Evolutionary conservation across 2,329 filamentous ascomycete genomes (phyloP), one percentile per base, ranked within the genome.

Genomic region (Xylaria sp.): DNA sequence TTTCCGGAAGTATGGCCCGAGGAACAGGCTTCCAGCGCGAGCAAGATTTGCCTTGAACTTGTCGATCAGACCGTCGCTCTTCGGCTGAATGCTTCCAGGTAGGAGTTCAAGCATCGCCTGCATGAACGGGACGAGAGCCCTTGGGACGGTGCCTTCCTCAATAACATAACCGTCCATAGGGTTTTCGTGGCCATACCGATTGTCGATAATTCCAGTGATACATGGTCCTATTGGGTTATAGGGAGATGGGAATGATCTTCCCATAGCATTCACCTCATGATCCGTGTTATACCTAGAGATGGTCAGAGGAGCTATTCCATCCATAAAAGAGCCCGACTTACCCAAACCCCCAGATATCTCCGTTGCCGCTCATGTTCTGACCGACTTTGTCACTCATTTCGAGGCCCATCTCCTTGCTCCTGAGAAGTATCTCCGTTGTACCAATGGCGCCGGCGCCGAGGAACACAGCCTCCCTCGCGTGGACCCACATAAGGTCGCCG

Each of bases 401-500:
- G 9, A 89, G 67, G 0, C 86, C 85, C 65, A 83, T 75, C 47
- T 80, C 74, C 65, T 78, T 84, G 61, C 83, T 86, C 42, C 84
- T 73, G 5, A 88, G 76, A 26, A 88, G 69, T 43, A 87, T 88
- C 66, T 89, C 86, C 0, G 86, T 88, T 0, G 85, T 86, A 1
- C 84, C 86, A 13, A 89, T 74, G 22, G 82, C 73, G 1, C 86
- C 86, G 1, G 86, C 86, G 4, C 85, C 86, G 9, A 89, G 76
- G 64, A 89, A 88, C 6, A 87, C 84, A 20, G 84, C 80, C 60
- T 86, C 79, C 66, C 78, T 83, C 1, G 86, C 85, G 54, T 85
- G 78, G 48, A 89, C 84, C 85, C 85, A 88, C 79, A 87, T 84
- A 1, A 88, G 73, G 53, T 86, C 82, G 20, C 77, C 78, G 44